These are phyloP conservation scores for Entomortierella parvispora DNA, from an alignment of 192 early-diverging fungal genomes.

Conservation along the genomic window DNA sequence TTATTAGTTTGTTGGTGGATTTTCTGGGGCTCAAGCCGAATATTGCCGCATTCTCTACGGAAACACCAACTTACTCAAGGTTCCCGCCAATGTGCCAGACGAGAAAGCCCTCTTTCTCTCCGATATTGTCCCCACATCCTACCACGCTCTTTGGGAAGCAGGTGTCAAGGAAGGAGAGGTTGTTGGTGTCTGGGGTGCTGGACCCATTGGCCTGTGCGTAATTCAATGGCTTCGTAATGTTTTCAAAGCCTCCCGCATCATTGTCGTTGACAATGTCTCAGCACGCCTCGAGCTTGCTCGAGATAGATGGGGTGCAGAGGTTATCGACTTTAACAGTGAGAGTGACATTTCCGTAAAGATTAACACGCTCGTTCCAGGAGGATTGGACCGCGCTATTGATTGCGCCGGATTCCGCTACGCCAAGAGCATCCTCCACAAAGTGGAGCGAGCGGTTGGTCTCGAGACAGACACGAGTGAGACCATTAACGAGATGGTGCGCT, in stretches of 20 bases:
- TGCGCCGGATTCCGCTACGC: constrained; percentile 65
- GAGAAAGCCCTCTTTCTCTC: constrained; percentile 61
- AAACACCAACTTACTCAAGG: constrained; percentile 59
- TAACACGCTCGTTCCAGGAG: constrained; percentile 45
- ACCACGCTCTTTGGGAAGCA: constrained; percentile 51
- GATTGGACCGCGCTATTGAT: constrained; percentile 64
- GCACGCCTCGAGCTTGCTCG: constrained; percentile 43
- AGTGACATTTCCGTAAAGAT: constrained; percentile 45
- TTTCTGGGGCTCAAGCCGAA: constrained; percentile 59
- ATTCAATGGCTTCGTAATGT: constrained; percentile 38
- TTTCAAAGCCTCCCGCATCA: constrained; percentile 53
- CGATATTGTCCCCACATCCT: constrained; percentile 61
- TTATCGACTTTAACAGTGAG: constrained; percentile 42
- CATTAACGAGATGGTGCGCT: constrained; percentile 54
- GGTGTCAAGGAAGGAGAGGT: constrained; percentile 54
- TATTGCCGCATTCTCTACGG: constrained; percentile 63
- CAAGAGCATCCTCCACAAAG: constrained; percentile 54
- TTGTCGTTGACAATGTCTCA: constrained; percentile 55
- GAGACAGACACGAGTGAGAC: constrained; percentile 64
- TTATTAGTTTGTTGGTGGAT: constrained; percentile 49
- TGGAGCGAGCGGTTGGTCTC: constrained; percentile 52
- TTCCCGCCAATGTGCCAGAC: constrained; percentile 54
- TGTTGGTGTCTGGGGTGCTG: constrained; percentile 66
- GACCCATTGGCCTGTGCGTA: constrained; percentile 60
- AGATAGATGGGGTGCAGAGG: constrained; percentile 35